Conservation (phyloP, 2,329 filamentous ascomycete species). For the Fusarium buharicum region DNA sequence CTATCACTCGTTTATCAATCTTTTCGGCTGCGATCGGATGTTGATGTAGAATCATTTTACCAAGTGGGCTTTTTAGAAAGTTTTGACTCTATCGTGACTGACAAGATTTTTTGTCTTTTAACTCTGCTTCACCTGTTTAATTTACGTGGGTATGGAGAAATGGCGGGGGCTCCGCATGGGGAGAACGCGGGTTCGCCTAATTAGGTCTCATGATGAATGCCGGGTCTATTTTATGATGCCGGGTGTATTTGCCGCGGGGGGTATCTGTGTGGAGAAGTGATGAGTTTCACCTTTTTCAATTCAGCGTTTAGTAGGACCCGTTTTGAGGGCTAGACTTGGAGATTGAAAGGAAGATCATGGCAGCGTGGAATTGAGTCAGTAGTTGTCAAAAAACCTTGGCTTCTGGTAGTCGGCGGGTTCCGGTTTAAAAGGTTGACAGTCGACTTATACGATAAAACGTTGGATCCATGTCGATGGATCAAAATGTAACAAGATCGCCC, state of each 20-base stretch:
- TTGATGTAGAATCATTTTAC: neutral
- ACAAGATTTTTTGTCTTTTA: neutral
- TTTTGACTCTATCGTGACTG: neutral
- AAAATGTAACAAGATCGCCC: neutral
- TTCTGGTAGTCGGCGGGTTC: neutral
- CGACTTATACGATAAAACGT: neutral
- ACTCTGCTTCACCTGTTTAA: neutral
- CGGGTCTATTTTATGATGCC: too few relatives aligned
- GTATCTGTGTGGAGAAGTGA: neutral
- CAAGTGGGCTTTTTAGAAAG: neutral
- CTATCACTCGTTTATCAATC: neutral
- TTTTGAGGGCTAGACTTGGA: neutral
- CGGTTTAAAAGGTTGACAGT: neutral
- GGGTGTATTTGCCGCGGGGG: neutral
- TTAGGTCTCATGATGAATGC: neutral
- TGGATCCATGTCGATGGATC: neutral
- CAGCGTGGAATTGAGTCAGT: neutral
- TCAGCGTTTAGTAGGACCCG: neutral
- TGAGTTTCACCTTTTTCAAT: neutral
- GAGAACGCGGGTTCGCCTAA: neutral
- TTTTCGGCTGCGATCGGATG: neutral
- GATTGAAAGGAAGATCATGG: neutral
- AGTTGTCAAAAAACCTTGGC: neutral
- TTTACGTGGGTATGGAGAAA: neutral
- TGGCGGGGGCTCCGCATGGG: neutral